Conservation (phyloP, 1,284 basidiomycete species). For the Tilletia caries region DNA sequence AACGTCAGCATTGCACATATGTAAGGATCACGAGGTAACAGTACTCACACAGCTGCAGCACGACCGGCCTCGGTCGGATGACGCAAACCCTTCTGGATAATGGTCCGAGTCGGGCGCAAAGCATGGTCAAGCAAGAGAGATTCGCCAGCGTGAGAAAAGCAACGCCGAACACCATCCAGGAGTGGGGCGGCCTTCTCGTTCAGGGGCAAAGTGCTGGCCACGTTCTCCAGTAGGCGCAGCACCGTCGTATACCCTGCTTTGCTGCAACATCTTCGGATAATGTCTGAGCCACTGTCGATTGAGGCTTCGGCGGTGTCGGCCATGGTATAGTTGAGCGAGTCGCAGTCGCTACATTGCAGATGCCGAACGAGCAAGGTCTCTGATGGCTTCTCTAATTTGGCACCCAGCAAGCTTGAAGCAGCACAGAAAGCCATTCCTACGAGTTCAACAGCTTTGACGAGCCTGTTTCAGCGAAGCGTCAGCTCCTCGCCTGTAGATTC, state of each 20-base stretch:
- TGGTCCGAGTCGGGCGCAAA: background rate
- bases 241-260: constrained; percentile 3
- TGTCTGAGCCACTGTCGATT: constrained; percentile 4
- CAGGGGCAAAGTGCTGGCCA: background rate
- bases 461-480: background rate
- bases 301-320: background rate
- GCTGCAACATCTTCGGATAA: constrained; percentile 8
- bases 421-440: constrained; percentile 6
- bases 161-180: constrained; percentile 5
- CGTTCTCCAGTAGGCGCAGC: constrained; percentile 11
- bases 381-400: background rate
- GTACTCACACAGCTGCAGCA: constrained; percentile 6
- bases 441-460: background rate
- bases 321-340: background rate
- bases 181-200: constrained; percentile 9
- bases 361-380: background rate
- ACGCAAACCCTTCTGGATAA: constrained; percentile 8
- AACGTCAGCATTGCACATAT: too few relatives aligned
- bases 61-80: background rate
- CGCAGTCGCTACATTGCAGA: background rate
- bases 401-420: background rate
- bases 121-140: constrained; percentile 1
- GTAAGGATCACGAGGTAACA: background rate
- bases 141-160: background rate
- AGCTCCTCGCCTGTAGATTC: background rate